Evolutionary conservation across 1,139 yeast species (phyloP).

Genomic region (Kluyveromyces marxianus): DNA sequence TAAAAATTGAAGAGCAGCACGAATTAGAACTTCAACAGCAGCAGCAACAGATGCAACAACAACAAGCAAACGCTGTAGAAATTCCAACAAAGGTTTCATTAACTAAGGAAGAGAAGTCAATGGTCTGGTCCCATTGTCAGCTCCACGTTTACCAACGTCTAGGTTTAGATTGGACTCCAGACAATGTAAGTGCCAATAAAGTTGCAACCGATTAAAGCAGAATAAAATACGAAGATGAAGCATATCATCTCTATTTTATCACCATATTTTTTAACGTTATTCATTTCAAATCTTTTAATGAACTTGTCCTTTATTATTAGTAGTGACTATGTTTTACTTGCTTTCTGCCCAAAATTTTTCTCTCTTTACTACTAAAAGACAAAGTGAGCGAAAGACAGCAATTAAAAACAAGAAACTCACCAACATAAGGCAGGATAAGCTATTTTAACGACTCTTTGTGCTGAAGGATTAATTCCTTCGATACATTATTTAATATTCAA

Average conservation of each 20-base stretch:
- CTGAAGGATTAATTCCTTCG: no score
- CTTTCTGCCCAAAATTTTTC: no score
- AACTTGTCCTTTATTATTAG: no score
- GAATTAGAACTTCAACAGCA: constrained; percentile 7
- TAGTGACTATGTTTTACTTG: no score
- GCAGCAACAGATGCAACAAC: constrained; percentile 6
- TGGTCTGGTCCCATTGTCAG: constrained; percentile 56
- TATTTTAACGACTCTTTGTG: no score
- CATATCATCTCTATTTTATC: background rate
- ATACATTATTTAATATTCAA: no score
- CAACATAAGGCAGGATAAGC: no score
- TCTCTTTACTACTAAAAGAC: no score
- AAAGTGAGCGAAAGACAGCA: no score
- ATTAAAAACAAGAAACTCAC: no score
- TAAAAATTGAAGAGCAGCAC: constrained; percentile 10
- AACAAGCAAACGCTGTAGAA: constrained; percentile 1
- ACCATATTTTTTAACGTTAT: background rate
- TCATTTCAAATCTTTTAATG: no score
- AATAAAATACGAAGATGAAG: no score
- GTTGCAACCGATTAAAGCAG: background rate
- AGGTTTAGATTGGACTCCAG: constrained; percentile 55
- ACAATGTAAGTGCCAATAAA: constrained; percentile 22
- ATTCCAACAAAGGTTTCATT: constrained; percentile 28
- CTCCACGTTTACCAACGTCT: constrained; percentile 45
- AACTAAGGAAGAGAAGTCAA: constrained; percentile 46